These are phyloP conservation scores for Murraya paniculata DNA, from an alignment of 345 rosid genomes.

Conservation along the genomic window DNA sequence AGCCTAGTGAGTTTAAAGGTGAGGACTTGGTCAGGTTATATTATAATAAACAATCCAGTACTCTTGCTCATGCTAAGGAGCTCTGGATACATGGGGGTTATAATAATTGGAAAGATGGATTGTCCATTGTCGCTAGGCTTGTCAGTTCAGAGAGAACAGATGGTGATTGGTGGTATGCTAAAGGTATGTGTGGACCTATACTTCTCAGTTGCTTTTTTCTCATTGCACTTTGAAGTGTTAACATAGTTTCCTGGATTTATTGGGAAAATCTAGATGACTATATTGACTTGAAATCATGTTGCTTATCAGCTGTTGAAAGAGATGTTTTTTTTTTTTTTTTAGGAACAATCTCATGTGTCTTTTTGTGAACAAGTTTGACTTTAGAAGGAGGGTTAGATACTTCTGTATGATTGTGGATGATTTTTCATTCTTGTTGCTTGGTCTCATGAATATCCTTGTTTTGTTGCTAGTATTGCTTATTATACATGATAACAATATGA, in stretches of 20 bases:
- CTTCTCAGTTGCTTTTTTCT: slow-evolving; percentile 6
- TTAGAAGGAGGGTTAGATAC: neutral
- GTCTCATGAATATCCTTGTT: neutral
- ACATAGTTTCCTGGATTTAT: neutral
- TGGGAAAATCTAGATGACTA: neutral
- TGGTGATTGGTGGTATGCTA: slow-evolving; percentile 83
- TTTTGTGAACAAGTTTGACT: neutral
- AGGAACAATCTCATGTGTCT: neutral
- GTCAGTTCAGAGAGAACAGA: slow-evolving; percentile 44
- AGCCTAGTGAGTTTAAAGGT: slow-evolving; percentile 61
- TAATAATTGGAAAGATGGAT: slow-evolving; percentile 75
- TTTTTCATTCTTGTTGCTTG: neutral
- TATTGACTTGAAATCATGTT: neutral
- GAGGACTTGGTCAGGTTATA: slow-evolving; percentile 51
- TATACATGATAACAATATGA: slow-evolving; percentile 2
- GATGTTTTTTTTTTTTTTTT: neutral
- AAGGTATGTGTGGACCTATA: slow-evolving; percentile 43
- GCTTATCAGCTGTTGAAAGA: neutral
- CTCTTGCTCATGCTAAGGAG: slow-evolving; percentile 63
- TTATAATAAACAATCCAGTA: slow-evolving; percentile 73
- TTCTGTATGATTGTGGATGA: neutral
- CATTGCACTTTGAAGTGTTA: neutral
- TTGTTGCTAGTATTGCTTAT: slow-evolving; percentile 1
- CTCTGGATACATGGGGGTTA: slow-evolving; percentile 93
- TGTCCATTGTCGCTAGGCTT: slow-evolving; percentile 61